Base-by-base conservation (phyloP, 2,329 filamentous ascomycete genomes). In the Monilinia fructigena region DNA sequence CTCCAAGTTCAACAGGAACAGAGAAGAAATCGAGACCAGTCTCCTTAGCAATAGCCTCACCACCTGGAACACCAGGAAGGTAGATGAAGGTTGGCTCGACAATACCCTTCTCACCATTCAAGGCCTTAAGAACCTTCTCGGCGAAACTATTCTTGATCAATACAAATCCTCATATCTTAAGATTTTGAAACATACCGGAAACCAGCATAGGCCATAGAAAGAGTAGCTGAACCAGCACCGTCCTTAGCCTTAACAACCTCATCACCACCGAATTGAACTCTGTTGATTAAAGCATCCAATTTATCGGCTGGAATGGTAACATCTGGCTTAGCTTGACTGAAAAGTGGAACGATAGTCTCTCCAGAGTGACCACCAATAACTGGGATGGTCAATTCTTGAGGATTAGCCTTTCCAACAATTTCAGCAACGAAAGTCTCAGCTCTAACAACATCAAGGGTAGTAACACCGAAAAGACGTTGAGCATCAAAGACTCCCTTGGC, bases 171-270 rank as follows among this genome's bases (percentile, higher is more conserved):
- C 20, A 42, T 20, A n/a, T 2, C 14, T 18, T 31, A 0, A 1
- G 1, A 38, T 5, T 14, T 38, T 28, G 4, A 20, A 52, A 67
- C 84, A 72, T 81, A 93, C 90, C 92, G 90, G 87, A 89, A 98
- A 73, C 95, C 95, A 73, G 95, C 95, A 78, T 93, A 96, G 98
- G 94, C 94, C 94, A 99, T 99, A 83, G 93, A 97, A 75, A 98
- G 91, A 71, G 94, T 98, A 79, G 94, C 94, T 74, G 93, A 97
- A 76, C 94, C 94, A 77, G 93, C 93, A 81, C 94, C 95, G 78
- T 94, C 93, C 91, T 98, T 98, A 82, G 94, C 95, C 88, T 97
- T 87, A 83, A 98, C 94, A 74, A 98, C 94, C 88, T 98, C 94
- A 80, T 98, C 94, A 85, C 94, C 94, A 81, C 95, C 94, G 80